Conservation (phyloP, 495 filamentous ascomycete species). For the Penicillium goetzii region DNA sequence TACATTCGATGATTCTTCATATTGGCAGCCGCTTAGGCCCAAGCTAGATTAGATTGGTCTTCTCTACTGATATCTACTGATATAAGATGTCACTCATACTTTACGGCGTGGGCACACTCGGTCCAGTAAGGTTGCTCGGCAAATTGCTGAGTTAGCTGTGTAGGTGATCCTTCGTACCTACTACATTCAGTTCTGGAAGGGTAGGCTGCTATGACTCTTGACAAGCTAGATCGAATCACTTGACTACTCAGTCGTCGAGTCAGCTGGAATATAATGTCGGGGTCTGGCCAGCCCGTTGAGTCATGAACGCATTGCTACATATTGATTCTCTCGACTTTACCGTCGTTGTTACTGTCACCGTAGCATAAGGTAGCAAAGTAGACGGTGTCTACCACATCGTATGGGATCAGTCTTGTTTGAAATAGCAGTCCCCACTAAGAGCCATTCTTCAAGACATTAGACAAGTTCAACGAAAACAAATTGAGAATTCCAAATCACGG, state of each 20-base stretch:
- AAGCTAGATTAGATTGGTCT: background rate
- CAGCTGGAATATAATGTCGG: background rate
- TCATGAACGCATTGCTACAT: background rate
- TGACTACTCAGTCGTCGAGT: background rate
- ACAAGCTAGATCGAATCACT: background rate
- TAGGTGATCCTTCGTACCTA: background rate
- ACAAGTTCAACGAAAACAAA: background rate
- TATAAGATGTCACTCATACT: too few species aligned
- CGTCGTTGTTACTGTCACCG: background rate
- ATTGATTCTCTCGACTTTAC: background rate
- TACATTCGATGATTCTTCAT: background rate
- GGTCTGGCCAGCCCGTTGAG: background rate
- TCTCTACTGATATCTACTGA: too few species aligned
- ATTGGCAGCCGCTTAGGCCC: background rate
- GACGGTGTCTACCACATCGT: slow-evolving; percentile 3
- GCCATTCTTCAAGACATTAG: background rate
- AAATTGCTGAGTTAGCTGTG: background rate
- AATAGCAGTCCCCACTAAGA: background rate
- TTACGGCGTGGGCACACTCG: too few species aligned
- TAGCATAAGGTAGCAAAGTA: slow-evolving; percentile 1
- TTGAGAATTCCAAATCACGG: background rate
- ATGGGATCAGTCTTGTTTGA: background rate
- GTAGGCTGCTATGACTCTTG: background rate
- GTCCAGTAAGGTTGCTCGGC: too few species aligned
- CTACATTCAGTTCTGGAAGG: background rate